These are phyloP conservation scores for Eutypella sp. DNA, from an alignment of 2,329 filamentous ascomycete species.

Conservation along the genomic window DNA sequence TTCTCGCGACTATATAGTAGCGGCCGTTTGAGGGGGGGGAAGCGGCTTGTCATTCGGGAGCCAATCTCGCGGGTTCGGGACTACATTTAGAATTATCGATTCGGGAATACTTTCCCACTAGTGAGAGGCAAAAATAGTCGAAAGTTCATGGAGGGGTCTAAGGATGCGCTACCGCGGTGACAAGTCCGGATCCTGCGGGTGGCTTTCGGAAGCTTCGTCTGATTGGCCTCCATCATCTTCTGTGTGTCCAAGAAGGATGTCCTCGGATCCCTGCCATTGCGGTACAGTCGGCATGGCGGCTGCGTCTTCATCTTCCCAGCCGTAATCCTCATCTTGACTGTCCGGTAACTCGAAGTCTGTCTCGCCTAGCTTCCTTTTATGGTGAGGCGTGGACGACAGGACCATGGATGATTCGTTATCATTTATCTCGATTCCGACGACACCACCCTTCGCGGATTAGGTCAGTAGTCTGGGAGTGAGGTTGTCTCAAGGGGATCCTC, in stretches of 20 bases:
- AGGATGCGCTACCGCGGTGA: not conserved
- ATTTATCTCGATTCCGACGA: constrained; percentile 38
- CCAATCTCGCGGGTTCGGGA: not conserved
- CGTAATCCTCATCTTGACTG: constrained; percentile 65
- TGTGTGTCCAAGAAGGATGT: constrained; percentile 48
- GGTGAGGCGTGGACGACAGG: constrained; percentile 33
- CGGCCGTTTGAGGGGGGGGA: too few relatives aligned
- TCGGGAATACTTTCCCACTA: too few relatives aligned
- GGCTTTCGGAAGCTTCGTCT: not conserved
- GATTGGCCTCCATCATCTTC: not conserved
- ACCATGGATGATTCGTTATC: constrained; percentile 28
- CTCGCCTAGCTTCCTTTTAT: constrained; percentile 61
- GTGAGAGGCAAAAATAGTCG: too few relatives aligned
- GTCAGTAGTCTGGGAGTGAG: not conserved
- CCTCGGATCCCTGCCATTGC: constrained; percentile 64
- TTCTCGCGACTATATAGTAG: too few relatives aligned
- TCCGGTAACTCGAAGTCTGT: constrained; percentile 56
- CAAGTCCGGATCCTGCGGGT: not conserved
- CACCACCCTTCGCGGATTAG: constrained; percentile 33
- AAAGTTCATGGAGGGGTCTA: not conserved
- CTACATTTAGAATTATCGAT: too few relatives aligned
- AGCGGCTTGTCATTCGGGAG: not conserved
- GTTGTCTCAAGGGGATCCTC: constrained; percentile 18
- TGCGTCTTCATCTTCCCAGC: constrained; percentile 65
- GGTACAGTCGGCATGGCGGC: constrained; percentile 53